A percentile compares a stretch with the other conserved stretches of the same genome.
Conservation (phyloP, 371 early-diverging fungal genomes). For the Funneliformis caledonium region DNA sequence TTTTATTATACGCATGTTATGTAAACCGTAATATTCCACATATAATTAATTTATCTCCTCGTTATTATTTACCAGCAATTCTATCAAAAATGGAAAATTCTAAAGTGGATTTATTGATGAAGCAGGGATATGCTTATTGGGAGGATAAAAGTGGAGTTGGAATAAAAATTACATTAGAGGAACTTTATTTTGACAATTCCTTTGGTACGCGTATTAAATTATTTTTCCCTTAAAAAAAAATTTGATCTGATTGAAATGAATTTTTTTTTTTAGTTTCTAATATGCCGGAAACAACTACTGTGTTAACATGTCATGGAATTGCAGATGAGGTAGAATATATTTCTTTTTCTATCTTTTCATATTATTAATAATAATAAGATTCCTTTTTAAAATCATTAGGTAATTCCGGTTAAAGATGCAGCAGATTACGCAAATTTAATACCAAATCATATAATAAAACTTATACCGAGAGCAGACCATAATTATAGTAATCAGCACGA, state of each 20-base stretch:
- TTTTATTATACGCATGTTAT: constrained; percentile 59
- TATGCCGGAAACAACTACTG: constrained; percentile 61
- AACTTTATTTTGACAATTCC: constrained; percentile 53
- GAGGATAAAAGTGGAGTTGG: constrained; percentile 27
- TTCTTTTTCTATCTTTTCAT: neutral
- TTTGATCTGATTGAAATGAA: neutral
- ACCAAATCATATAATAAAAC: constrained; percentile 55
- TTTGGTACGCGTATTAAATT: constrained; percentile 46
- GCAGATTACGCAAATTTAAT: constrained; percentile 57
- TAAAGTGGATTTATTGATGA: neutral
- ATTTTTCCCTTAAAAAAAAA: neutral
- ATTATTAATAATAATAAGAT: neutral
- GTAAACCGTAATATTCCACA: constrained; percentile 51
- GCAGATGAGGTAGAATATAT: constrained; percentile 53
- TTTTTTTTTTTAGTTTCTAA: constrained; percentile 48
- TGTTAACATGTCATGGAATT: constrained; percentile 64
- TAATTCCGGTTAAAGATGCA: constrained; percentile 63
- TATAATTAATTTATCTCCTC: constrained; percentile 59
- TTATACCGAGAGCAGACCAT: constrained; percentile 63
- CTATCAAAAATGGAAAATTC: constrained; percentile 45
- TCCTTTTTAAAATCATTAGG: constrained; percentile 42
- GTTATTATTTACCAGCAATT: constrained; percentile 57
- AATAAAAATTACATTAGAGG: constrained; percentile 49
- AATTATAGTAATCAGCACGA: constrained; percentile 57
- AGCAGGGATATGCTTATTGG: neutral